Conservation (phyloP, 345 rosid genomes). For the Populus ilicifolia region DNA sequence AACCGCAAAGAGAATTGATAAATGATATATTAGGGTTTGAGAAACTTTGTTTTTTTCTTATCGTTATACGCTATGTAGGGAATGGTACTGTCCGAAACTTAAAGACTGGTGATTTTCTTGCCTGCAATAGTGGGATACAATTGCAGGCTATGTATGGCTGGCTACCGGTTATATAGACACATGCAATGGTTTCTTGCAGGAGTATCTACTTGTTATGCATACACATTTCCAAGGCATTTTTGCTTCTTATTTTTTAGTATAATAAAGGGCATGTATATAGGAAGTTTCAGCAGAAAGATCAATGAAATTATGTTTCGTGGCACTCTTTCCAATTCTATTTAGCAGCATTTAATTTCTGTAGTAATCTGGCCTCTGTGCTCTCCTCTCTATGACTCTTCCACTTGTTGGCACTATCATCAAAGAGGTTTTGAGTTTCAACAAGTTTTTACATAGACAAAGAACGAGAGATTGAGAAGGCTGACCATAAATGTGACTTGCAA, state of each 20-base stretch:
- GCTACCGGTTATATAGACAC: neutral
- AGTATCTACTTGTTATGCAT: neutral
- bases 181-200: neutral
- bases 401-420: conserved; percentile 8
- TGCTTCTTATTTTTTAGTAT: neutral
- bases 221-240: neutral
- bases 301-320: neutral
- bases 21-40: too few relatives aligned
- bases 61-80: neutral
- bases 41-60: too few relatives aligned
- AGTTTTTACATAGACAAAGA: neutral
- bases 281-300: neutral
- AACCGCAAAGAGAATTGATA: too few relatives aligned
- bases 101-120: neutral
- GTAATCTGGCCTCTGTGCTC: neutral
- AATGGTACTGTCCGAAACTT: neutral
- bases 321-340: conserved; percentile 2
- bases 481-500: neutral
- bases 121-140: neutral
- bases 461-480: neutral
- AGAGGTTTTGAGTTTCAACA: neutral
- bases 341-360: neutral
- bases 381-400: neutral
- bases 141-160: neutral
- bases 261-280: neutral